Evolutionary conservation across 1,284 basidiomycete genomes (phyloP), one percentile per base, ranked within the genome.

Genomic region (Psilocybe mexicana): DNA sequence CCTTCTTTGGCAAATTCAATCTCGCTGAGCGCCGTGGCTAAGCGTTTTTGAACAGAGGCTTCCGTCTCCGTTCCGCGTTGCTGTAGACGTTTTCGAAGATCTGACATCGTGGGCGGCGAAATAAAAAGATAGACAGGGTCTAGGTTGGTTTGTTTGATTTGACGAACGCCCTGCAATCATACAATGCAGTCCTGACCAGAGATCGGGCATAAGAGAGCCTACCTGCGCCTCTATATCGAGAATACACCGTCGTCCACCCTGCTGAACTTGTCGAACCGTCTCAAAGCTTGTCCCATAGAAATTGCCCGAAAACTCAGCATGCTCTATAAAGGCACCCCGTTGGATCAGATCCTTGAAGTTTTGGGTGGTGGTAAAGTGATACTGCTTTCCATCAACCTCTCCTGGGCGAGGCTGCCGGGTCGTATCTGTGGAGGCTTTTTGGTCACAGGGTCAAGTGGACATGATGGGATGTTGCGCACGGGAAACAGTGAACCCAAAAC

Each of bases 201-300:
- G 44, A 12, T 30, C 6, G 53, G 2, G 23, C 50, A 48, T 43
- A 55, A 78, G 60, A 69, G 60, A 69, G 87, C 79, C 60, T 69
- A 91, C 93, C 86, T 96, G 95, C 11, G 94, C 89, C 70, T 99
- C 96, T 63, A 99, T 99, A 72, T 99, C 96, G 45, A 99, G 84
- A 55, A 99, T 88, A 71, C 96, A 98, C 12, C 94, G 78, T 63
- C 82, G 80, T 38, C 89, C 90, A 2, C 79, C 76, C 18, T 78
- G 71, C 44, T 83, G 77, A 33, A 90, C 88, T 68, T 75, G 79
- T 59, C 70, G 73, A 49, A 83, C 85, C 58, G 79, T 89, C 62
- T 86, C 83, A 62, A 90, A 88, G 57, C 90, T 94, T 2, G 96
- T 98, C 26, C 96, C 97, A 71, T 99, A 97, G 70, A 86, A 84